Base-by-base conservation (phyloP, 2,329 filamentous ascomycete genomes). In the Septoria petroselini region DNA sequence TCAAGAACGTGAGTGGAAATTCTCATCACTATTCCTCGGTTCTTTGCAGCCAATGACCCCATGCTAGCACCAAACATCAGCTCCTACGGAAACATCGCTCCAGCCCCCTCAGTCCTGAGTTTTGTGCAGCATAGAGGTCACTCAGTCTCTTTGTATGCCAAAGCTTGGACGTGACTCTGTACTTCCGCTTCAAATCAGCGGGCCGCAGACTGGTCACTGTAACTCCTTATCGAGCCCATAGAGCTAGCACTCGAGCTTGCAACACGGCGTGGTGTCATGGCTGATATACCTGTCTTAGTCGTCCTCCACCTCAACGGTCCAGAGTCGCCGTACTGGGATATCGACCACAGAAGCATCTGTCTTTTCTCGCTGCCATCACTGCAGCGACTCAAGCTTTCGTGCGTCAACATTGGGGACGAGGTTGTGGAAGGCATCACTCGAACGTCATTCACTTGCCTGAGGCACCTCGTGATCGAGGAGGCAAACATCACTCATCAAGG, bases 291-390 rank as follows among this genome's bases (percentile, higher is more conserved):
- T 27, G 33, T 31, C 14, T 14, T 23, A 59, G 57, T 60, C 7
- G 57, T 57, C 2, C 41, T 62, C 7, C 58, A 62, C 41, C 38
- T 58, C 25, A 62, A 62, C 31, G 59, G 59, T 15, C 6, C 33
- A 23, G 44, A 47, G 2, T 58, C 52, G n/a, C 58, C 59, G 17
- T 62, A 60, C 41, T 62, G 59, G 59, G 55, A 50, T 1, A 25
- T 58, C 12, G 51, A 55, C 38, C 8, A 29, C 2, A 41, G 45
- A 27, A 53, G 42, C 31, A 19, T 56, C 5, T 39, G 39, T n/a
- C 52, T 62, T 8, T 46, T 62, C 21, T 35, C 51, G 8, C 50
- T 53, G 4, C 59, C 58, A 2, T 52, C 39, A 2, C 31, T 62
- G 14, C 30, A 46, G 12, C 35, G 43, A 11, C 50, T 62, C 27